Percentiles rank a stretch among this genome's conserved stretches.
Conservation (phyloP, 2,329 filamentous ascomycete genomes). For the Pseudocercospora macadamiae region DNA sequence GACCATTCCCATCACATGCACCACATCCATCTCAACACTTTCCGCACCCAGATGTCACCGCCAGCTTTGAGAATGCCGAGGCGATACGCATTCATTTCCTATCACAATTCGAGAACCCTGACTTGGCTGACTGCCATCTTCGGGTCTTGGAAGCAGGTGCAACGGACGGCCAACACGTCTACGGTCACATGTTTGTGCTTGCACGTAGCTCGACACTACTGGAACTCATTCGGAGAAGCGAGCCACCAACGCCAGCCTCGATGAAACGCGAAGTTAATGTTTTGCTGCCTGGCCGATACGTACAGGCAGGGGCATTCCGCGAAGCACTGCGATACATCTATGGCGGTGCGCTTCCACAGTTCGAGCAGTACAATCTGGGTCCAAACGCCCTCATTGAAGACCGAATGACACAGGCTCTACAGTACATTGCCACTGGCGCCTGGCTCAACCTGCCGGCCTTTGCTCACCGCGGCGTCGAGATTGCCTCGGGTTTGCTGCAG, state of each 20-base stretch:
- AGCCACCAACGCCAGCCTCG: slow-evolving; percentile 9
- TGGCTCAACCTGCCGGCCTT: slow-evolving; percentile 60
- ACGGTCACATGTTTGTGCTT: slow-evolving; percentile 37
- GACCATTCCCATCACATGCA: slow-evolving; percentile 19
- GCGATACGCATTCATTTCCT: slow-evolving; percentile 35
- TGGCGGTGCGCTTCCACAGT: slow-evolving; percentile 34
- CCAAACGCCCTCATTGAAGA: slow-evolving; percentile 22
- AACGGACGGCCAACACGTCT: slow-evolving; percentile 26
- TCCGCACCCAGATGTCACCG: slow-evolving; percentile 26
- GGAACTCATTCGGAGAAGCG: slow-evolving; percentile 28
- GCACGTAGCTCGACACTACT: slow-evolving; percentile 35
- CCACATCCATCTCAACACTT: slow-evolving; percentile 25
- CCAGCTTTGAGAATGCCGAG: slow-evolving; percentile 34
- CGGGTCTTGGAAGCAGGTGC: slow-evolving; percentile 31
- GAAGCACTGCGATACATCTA: slow-evolving; percentile 38
- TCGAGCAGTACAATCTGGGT: slow-evolving; percentile 24
- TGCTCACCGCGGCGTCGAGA: slow-evolving; percentile 60
- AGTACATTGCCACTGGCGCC: slow-evolving; percentile 66
- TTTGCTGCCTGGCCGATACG: slow-evolving; percentile 26
- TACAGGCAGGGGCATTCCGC: slow-evolving; percentile 31
- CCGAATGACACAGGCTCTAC: slow-evolving; percentile 51
- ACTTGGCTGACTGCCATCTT: slow-evolving; percentile 38
- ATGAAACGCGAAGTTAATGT: slow-evolving; percentile 26
- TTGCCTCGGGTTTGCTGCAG: slow-evolving; percentile 60
- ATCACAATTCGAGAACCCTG: slow-evolving; percentile 32